Base-by-base conservation (phyloP, 257 asterid species). In the Scutellaria minor region DNA sequence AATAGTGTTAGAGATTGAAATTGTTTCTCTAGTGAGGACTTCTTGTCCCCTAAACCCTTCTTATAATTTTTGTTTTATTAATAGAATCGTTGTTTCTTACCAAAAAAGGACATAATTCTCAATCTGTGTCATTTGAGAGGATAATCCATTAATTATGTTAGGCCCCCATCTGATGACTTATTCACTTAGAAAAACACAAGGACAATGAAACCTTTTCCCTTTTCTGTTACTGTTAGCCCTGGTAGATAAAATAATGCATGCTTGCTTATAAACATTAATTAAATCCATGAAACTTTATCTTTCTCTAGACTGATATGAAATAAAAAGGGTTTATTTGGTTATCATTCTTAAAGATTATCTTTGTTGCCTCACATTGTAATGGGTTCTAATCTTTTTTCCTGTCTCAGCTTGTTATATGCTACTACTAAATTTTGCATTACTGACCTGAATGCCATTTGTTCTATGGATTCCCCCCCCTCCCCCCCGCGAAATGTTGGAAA, bases 91-190 rank as follows among this genome's bases (percentile, higher is more conserved):
- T 31, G 37, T 31, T 2, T 31, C 37, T 2, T 31, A 31, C 37
- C 37, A 31, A 31, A 31, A 1, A 47, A 47, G 4, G 14, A 45
- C 50, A 58, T 37, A 40, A 6, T 60, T 76, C 64, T 67, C 54
- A 52, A 31, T 4, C 24, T 50, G 15, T 48, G 47, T 57, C 42
- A 63, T 62, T 62, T 57, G 63, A 71, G 64, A 51, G 45, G 65
- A 72, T 65, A 46, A 59, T 72, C 54, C 55, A 14, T 22, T 55
- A 27, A 51, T 20, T 12, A 54, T 68, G 77, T 67, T 31, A 55
- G 13, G 66, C 51, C 48, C 54, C 63, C 31, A 44, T n/a, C 56
- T 50, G 44, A 51, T 61, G 27, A 20, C 50, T 61, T 24, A 3
- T 31, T 48, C 20, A 9, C 66, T 37, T 44, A 15, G 64, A 41